Evolutionary conservation across 139 green algal species (phyloP).

Genomic region (Dunaliella primolecta): DNA sequence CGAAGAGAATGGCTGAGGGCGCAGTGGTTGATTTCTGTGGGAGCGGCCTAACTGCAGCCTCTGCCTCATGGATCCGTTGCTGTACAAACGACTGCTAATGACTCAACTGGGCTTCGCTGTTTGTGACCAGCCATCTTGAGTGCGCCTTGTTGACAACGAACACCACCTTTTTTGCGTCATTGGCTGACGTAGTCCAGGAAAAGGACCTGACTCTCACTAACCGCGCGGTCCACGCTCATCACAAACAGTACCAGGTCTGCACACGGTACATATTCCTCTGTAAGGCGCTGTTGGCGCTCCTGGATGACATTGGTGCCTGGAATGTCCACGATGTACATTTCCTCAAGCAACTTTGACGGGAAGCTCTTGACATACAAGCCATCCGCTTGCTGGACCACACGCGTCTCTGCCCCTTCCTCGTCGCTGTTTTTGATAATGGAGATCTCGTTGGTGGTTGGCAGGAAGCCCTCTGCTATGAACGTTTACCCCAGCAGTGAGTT

Average conservation of each 20-base stretch:
- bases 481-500: slow-evolving; percentile 83
- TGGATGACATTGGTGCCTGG: slow-evolving; percentile 97
- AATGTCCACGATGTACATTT: slow-evolving; percentile 96
- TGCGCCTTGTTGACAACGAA: slow-evolving; percentile 98
- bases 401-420: slow-evolving; percentile 26
- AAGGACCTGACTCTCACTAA: slow-evolving; percentile 78
- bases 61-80: background rate
- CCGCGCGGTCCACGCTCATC: slow-evolving; percentile 83
- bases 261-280: slow-evolving; percentile 96
- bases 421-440: slow-evolving; percentile 62
- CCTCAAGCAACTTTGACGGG: slow-evolving; percentile 62
- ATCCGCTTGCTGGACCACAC: slow-evolving; percentile 65
- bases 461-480: slow-evolving; percentile 86
- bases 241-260: slow-evolving; percentile 98
- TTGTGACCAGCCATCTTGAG: too few relatives aligned
- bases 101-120: too few relatives aligned
- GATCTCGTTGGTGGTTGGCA: slow-evolving; percentile 99
- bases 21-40: background rate
- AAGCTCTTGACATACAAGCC: slow-evolving; percentile 80
- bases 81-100: slow-evolving; percentile 14
- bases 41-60: background rate
- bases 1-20: background rate
- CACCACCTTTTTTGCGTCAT: slow-evolving; percentile 98
- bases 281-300: slow-evolving; percentile 95
- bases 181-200: slow-evolving; percentile 88